Evolutionary conservation across 495 filamentous ascomycete species (phyloP).

Genomic region (Acidiella bohemica): DNA sequence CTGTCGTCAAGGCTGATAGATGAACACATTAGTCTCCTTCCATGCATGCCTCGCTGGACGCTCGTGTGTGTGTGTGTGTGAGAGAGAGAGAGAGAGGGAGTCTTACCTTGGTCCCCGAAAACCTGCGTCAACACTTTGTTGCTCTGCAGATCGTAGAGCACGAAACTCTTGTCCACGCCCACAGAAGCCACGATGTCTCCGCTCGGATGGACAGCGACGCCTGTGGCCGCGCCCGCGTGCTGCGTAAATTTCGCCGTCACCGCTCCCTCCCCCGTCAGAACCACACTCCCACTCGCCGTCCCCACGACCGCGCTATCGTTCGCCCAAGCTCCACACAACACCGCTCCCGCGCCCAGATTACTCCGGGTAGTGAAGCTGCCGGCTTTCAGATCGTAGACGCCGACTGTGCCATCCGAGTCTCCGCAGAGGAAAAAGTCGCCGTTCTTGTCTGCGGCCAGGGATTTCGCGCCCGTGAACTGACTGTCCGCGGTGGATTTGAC

Average conservation of each 20-base stretch:
- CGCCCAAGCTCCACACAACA: constrained; percentile 72
- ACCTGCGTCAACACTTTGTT: constrained; percentile 57
- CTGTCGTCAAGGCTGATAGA: constrained; percentile 62
- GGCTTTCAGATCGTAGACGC: constrained; percentile 58
- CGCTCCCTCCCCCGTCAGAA: constrained; percentile 53
- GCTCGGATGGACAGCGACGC: constrained; percentile 69
- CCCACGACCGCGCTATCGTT: constrained; percentile 57
- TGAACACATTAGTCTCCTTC: too few relatives aligned
- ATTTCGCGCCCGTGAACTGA: constrained; percentile 49
- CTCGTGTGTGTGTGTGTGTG: constrained; percentile 26
- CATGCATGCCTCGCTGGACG: too few relatives aligned
- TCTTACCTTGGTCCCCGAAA: constrained; percentile 70
- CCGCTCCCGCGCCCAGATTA: constrained; percentile 40
- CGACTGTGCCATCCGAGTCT: constrained; percentile 60
- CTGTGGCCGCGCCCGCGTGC: constrained; percentile 70
- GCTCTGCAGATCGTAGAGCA: constrained; percentile 69
- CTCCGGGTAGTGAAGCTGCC: constrained; percentile 17
- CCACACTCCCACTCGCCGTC: constrained; percentile 62
- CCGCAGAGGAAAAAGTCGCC: constrained; percentile 66
- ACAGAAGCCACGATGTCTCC: constrained; percentile 75
- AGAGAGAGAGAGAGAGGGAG: background rate
- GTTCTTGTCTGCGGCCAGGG: constrained; percentile 50
- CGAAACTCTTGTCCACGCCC: constrained; percentile 83
- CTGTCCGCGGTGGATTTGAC: constrained; percentile 45
- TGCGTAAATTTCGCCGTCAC: constrained; percentile 52